A percentile compares a stretch with the other conserved stretches of the same genome.
Evolutionary conservation across 805 yeast species (phyloP).

Genomic region (Kazachstania kunashirensis): DNA sequence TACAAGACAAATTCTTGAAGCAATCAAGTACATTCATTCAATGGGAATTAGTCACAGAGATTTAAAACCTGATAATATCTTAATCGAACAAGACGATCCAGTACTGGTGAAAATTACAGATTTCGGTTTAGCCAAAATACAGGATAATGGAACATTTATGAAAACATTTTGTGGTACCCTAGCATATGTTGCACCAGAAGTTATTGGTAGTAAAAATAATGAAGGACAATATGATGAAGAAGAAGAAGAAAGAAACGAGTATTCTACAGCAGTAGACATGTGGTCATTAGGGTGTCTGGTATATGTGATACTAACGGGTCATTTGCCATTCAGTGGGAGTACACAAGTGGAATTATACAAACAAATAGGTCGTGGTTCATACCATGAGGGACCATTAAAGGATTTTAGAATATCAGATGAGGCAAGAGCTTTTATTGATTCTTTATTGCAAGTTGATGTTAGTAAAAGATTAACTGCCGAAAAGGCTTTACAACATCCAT

Average conservation of each 20-base stretch:
- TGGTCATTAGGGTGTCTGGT: conserved; percentile 96
- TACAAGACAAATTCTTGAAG: conserved; percentile 71
- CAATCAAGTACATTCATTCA: conserved; percentile 78
- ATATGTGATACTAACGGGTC: conserved; percentile 85
- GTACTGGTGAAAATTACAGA: conserved; percentile 89
- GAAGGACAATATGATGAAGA: conserved; percentile 8
- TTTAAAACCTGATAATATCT: conserved; percentile 88
- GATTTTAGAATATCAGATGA: conserved; percentile 54
- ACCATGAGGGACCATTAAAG: conserved; percentile 65
- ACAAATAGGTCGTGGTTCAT: conserved; percentile 68
- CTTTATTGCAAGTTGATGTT: conserved; percentile 72
- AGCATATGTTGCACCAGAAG: conserved; percentile 96
- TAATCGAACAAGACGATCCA: conserved; percentile 85
- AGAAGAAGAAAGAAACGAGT: conserved; percentile 31
- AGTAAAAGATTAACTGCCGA: conserved; percentile 59
- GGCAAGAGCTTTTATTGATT: conserved; percentile 63
- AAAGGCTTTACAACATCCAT: conserved; percentile 68
- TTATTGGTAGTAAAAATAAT: conserved; percentile 37
- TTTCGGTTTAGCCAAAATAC: conserved; percentile 89
- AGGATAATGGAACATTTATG: conserved; percentile 75
- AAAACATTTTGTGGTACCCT: conserved; percentile 96
- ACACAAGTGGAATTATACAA: conserved; percentile 79
- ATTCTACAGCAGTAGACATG: conserved; percentile 86
- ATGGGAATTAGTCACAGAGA: conserved; percentile 94
- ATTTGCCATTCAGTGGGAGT: conserved; percentile 87